Base-by-base conservation (phyloP, 2,329 filamentous ascomycete genomes). In the Phialophora macrospora region DNA sequence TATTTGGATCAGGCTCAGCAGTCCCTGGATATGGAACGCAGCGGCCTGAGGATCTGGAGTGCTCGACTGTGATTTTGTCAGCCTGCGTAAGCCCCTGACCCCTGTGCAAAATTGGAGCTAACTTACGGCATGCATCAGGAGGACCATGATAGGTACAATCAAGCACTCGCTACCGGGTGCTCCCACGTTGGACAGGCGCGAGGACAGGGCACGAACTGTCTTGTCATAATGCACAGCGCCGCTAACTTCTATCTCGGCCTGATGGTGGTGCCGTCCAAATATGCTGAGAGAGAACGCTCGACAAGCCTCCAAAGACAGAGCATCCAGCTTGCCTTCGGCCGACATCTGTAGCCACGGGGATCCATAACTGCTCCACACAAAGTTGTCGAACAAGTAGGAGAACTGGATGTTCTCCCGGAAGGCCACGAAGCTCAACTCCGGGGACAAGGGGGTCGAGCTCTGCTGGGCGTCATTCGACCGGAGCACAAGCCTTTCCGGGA, bases 341-440 rank as follows among this genome's bases (percentile, higher is more conserved):
- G 67, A 59, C 62, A 64, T 63, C 49, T 69, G 62, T 11, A 69
- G 62, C 67, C 67, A 69, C 2, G 67, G 67, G 12, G 65, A 62
- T 3, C 67, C 67, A 65, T 67, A 69, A 52, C 55, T 65, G 58
- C 67, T 67, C 67, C 67, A 69, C 44, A 69, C 67, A 44, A 69
- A 67, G 49, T 69, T 69, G 58, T 64, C 61, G 59, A 69, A 67
- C 32, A 69, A 59, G 55, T 65, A 67, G 55, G 65, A 54, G 55
- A 67, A 67, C 24, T 67, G 62, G 49, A 69, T 67, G 60, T 67
- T 57, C 48, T 69, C 65, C 32, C 54, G 38, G 61, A 69, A 69
- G 5, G 67, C 67, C 30, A 64, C 62, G 3, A 69, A 60, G 55
- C 61, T 69, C 65, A 69, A 46, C 30, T 65, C 62, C 38, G 26